Evolutionary conservation across 2,329 filamentous ascomycete genomes (phyloP), one percentile per base, ranked within the genome.

Genomic region (Xylariaceae sp.): DNA sequence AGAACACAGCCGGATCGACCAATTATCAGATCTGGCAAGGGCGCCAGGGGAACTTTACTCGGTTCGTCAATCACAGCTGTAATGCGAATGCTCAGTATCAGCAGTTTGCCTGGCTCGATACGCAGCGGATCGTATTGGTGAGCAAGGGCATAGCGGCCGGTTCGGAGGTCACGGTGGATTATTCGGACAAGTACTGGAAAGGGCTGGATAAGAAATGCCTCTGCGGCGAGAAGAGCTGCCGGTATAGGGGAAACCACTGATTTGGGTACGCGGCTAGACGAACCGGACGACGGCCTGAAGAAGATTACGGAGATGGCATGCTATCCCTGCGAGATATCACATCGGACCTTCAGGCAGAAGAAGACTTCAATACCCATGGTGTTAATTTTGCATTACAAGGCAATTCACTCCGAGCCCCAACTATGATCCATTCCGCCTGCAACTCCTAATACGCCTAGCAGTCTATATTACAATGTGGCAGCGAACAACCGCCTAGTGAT

Each of bases 61-160:
- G 79, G 0, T 83, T 84, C 60, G 75, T 82, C 39, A 83, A 83
- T 62, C 79, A 83, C 61, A 81, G 78, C 42, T 83, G 80, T 64
- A 74, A 76, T 15, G 75, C 80, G 1, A 83, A 83, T 57, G 75
- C 76, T 49, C 79, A 81, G 61, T 81, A 80, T 43, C 74, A 81
- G 59, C 72, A 73, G 9, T 83, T 83, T 62, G 72, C 72, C n/a
- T 83, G 80, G 80, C 61, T 79, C 16, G 76, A 80, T 19, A 75
- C 72, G 4, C 78, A 83, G 65, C 70, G 78, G 12, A 76, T 82
- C 12, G 69, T 83, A 18, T 68, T 83, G 3, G 80, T 83, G 5
- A 79, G 76, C 48, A 78, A 79, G 54, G 80, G 79, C 1, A 74
- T 83, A 13, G 70, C 74, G 32, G 75, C 79, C 3, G 79, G 77